phyloP scores from a whole-genome alignment of 768 basidiomycete genomes.

The Naganishia friedmannii region DNA sequence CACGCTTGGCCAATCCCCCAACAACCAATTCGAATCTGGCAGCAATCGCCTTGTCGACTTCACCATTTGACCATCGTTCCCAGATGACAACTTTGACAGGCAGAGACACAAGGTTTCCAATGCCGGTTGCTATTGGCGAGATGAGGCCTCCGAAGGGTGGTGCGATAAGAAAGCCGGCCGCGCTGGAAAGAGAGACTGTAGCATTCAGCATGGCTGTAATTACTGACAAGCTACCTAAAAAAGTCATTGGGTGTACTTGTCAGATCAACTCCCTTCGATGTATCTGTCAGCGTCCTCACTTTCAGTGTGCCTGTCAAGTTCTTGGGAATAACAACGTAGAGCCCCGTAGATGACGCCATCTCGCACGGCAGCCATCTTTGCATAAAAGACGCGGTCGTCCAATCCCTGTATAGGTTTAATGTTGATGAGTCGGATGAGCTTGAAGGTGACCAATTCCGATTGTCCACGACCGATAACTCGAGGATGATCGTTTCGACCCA shows the following conservation, averaged over 20 bases:
- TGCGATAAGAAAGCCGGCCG: conserved; percentile 13
- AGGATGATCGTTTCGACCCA: conserved; percentile 19
- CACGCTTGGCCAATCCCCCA: conserved; percentile 9
- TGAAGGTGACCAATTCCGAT: conserved; percentile 12
- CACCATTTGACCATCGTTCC: conserved; percentile 18
- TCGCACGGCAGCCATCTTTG: conserved; percentile 2
- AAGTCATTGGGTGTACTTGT: no score
- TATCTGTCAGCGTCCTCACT: background rate
- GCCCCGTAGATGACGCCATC: conserved; percentile 19
- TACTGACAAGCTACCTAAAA: background rate
- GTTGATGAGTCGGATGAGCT: conserved; percentile 20
- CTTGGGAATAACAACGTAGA: conserved; percentile 15
- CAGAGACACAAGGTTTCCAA: background rate
- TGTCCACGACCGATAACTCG: conserved; percentile 14
- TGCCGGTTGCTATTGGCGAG: conserved; percentile 7
- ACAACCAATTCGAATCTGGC: conserved; percentile 18
- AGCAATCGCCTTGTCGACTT: conserved; percentile 16
- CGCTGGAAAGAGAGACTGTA: conserved; percentile 9
- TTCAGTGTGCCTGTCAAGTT: conserved; percentile 15
- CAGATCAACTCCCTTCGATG: background rate
- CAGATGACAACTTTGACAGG: conserved; percentile 8
- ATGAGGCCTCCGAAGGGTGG: conserved; percentile 16
- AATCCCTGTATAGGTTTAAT: conserved; percentile 19
- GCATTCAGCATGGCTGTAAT: conserved; percentile 3
- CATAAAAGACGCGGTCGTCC: conserved; percentile 11